Conservation (phyloP, 2,329 filamentous ascomycete species). For the Talaromyces sp. region DNA sequence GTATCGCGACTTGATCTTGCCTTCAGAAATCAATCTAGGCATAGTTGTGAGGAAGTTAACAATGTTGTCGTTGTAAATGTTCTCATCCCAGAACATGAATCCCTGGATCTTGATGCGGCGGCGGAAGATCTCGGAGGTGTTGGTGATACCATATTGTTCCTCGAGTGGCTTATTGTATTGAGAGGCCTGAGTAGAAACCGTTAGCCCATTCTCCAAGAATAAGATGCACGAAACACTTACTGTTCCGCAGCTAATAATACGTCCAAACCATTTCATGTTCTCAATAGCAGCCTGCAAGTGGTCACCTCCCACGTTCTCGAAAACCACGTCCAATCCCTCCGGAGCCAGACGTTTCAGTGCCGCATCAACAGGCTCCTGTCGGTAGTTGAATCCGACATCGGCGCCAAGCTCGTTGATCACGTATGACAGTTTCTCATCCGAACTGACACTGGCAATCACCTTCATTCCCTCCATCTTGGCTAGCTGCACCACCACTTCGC, state of each 20-base stretch:
- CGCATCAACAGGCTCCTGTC: conserved; percentile 70
- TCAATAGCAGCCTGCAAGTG: conserved; percentile 69
- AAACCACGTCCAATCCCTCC: conserved; percentile 79
- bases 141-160: no score
- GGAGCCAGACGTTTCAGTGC: conserved; percentile 73
- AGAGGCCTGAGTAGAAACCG: no score
- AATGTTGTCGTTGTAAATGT: no score
- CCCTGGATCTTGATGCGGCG: no score
- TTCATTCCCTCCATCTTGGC: conserved; percentile 77
- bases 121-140: no score
- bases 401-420: conserved; percentile 70
- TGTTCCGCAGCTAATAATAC: conserved; percentile 49
- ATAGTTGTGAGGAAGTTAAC: no score
- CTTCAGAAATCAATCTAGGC: no score
- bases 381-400: conserved; percentile 81
- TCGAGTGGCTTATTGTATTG: no score
- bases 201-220: no score
- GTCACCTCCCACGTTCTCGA: conserved; percentile 77
- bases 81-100: no score
- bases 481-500: conserved; percentile 78
- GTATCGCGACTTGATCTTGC: no score
- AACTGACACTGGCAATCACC: conserved; percentile 80
- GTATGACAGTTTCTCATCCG: conserved; percentile 80
- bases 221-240: no score
- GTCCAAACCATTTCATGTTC: conserved; percentile 65